Base-by-base conservation (phyloP, 805 yeast species). In the Tetrapisispora taiwanensis region DNA sequence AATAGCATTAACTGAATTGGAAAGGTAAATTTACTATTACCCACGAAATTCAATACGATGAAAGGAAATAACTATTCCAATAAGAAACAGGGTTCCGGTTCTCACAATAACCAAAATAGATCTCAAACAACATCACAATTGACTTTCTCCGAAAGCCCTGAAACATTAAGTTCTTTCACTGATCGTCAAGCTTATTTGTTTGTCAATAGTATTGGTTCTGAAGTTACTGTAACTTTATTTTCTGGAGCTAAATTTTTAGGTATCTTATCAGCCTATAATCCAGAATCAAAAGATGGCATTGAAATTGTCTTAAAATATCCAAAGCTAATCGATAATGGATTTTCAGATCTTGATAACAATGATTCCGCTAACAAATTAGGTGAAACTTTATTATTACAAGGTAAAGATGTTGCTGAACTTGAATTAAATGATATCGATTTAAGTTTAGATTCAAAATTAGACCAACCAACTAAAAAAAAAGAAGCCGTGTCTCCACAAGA, bases 231-330 rank as follows among this genome's bases (percentile, higher is more conserved):
- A 7, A 76, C 87, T 3, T 76, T 81, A 1, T 63, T 75, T 22
- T 72, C 84, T 0, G 90, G 90, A 13, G 69, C 74, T 2, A 63
- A 71, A 26, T 73, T 76, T 53, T 62, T 66, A 19, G 95, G 95
- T 18, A 56, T 79, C 8, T 63, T 85, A 45, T 65, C 70, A 36
- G 73, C 80, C 10, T 70, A 74, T 18, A 67, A 66, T 30, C 67
- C 70, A 9, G 52, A 57, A 30, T 60, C 70, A 1, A 60, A 65
- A 7, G 62, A 69, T 17, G 79, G 80, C 3, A 56, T 81, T 34
- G 79, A 82, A 13, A 70, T 81, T 14, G 74, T 76, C 3, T 63
- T 84, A 46, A 68, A 70, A 47, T 67, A 59, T 45, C 83, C 90
- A 39, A 66, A 67, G 43, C 56, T 67, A 54, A 52, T 67, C 44